Base-by-base conservation (phyloP, 2,329 filamentous ascomycete genomes). In the Thielaviopsis musarum region DNA sequence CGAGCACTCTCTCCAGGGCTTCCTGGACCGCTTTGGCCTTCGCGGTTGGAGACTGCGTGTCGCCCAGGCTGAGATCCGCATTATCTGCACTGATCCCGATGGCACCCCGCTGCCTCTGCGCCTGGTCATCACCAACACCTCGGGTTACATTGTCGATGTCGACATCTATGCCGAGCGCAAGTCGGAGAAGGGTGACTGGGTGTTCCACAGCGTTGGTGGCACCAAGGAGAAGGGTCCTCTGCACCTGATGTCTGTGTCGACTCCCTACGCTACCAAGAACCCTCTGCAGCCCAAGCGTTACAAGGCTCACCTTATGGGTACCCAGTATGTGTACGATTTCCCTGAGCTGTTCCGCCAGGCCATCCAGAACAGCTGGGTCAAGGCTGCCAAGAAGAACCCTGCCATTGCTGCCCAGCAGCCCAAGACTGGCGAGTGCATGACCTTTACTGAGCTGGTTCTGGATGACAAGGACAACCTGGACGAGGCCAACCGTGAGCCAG, bases 281-380 rank as follows among this genome's bases (percentile, higher is more conserved):
- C 95, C 91, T 78, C 81, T 98, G 62, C 93, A 98, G 75, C 93
- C 93, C 63, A 97, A 97, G 84, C 84, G 93, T 67, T 97, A 98
- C 84, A 96, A 95, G 85, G 93, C 93, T 65, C 93, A 98, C 71
- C 77, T 97, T 63, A 96, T 98, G 91, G 93, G 93, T 64, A 98
- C 93, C 28, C 93, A 98, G 74, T 98, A 96, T 70, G 93, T 97
- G 59, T 98, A 98, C 71, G 93, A 98, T 73, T 98, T 98, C 85
- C 93, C 93, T 30, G 93, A 98, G 79, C 84, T 98, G 55, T 98
- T 98, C 87, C 84, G 93, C 69, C 93, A 97, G 74, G 90, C 93
- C 52, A 89, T 95, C 69, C 90, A 96, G 76, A 96, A 96, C 78
- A 87, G 82, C 73, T 98, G 93, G 93, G 75, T 77, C 68, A 84